These are phyloP conservation scores for Daldinia eschscholtzii DNA, from an alignment of 2,329 filamentous ascomycete species.

Conservation along the genomic window DNA sequence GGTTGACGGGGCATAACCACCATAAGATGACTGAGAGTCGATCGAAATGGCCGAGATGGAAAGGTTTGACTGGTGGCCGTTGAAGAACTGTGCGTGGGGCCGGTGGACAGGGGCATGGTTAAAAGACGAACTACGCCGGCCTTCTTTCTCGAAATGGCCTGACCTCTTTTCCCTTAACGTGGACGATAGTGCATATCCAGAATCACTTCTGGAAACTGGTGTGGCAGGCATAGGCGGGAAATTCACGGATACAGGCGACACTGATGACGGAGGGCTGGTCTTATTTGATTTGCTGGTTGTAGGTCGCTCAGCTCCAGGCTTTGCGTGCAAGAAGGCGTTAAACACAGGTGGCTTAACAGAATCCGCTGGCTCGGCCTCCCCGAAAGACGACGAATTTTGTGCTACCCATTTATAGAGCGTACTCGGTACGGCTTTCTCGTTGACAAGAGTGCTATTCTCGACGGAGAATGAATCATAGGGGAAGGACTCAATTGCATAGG, in stretches of 20 bases:
- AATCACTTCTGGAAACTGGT: conserved; percentile 89
- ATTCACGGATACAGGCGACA: conserved; percentile 81
- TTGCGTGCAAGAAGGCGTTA: conserved; percentile 89
- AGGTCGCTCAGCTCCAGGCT: conserved; percentile 80
- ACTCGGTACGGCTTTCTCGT: conserved; percentile 75
- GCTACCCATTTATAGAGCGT: conserved; percentile 87
- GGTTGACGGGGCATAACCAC: conserved; percentile 82
- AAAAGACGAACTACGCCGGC: conserved; percentile 94
- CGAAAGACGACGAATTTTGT: conserved; percentile 90
- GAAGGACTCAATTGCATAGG: conserved; percentile 92
- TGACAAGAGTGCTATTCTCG: conserved; percentile 86
- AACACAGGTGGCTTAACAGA: conserved; percentile 76
- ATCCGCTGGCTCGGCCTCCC: conserved; percentile 69
- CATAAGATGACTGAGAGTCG: conserved; percentile 78
- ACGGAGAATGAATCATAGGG: conserved; percentile 91
- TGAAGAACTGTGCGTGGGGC: conserved; percentile 80
- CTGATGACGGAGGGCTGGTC: conserved; percentile 72
- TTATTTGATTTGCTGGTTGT: conserved; percentile 76
- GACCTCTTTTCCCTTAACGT: conserved; percentile 95
- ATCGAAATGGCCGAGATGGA: conserved; percentile 71
- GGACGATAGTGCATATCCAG: conserved; percentile 86
- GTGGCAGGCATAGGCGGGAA: conserved; percentile 83
- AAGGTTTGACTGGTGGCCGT: conserved; percentile 70
- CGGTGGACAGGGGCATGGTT: conserved; percentile 76
- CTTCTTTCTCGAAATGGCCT: conserved; percentile 82